Evolutionary conservation across 345 rosid species (phyloP).

Genomic region (Eutrema japonicum): DNA sequence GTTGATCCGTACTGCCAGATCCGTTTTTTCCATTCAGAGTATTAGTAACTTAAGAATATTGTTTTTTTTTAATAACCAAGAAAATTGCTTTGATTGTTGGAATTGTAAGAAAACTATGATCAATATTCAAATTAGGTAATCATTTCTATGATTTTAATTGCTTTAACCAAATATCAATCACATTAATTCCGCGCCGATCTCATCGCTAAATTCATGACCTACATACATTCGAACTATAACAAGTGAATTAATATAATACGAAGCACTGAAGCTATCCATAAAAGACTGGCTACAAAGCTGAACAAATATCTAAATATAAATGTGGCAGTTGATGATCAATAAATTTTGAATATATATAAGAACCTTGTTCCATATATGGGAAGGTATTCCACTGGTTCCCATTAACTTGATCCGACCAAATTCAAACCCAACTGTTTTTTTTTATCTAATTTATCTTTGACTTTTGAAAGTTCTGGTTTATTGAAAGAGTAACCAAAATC

Average conservation of each 20-base stretch:
- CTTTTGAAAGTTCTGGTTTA: conserved; percentile 19
- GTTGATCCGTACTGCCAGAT: no score
- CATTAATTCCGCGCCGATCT: neutral
- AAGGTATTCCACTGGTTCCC: conserved; percentile 34
- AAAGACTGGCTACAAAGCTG: conserved; percentile 32
- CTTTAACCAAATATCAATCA: neutral
- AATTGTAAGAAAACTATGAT: neutral
- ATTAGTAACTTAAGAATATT: no score
- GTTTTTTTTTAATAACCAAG: neutral
- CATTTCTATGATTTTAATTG: neutral
- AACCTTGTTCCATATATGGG: conserved; percentile 24
- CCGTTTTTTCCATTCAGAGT: no score
- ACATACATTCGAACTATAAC: neutral
- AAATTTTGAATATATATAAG: conserved; percentile 25
- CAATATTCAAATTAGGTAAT: neutral
- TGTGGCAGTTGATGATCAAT: conserved; percentile 31
- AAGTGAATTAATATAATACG: conserved; percentile 17
- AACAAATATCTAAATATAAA: conserved; percentile 28
- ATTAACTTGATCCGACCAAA: conserved; percentile 41
- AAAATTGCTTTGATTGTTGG: neutral
- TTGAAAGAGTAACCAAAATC: conserved; percentile 18
- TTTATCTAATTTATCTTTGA: conserved; percentile 20
- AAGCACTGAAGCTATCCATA: conserved; percentile 27
- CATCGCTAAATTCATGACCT: neutral
- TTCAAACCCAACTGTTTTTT: conserved; percentile 24